Base-by-base conservation (phyloP, 352 stramenopile genomes). In the Phytophthora palmivora region DNA sequence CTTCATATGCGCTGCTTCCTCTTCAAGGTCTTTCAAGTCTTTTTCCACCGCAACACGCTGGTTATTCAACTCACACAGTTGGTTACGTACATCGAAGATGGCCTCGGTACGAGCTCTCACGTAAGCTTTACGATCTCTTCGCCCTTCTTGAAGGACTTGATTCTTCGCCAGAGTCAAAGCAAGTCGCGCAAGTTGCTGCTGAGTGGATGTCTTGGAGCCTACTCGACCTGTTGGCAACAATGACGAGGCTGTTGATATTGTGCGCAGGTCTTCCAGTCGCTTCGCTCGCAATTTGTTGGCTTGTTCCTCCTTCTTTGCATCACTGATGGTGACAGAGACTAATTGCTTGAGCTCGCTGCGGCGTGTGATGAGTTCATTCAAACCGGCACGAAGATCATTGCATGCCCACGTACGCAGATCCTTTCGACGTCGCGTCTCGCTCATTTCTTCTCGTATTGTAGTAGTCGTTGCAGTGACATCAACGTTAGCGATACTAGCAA, bases 301-400 rank as follows among this genome's bases (percentile, higher is more conserved):
- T 16, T 81, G 52, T 32, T 89, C 80, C 38, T 90, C 79, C 38
- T 63, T 74, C 65, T 90, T 89, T 37, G 86, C 59, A 4, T 89
- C 80, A 0, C 55, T 33, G 11, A 71, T 59, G 9, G 82, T 41
- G 3, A 61, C 47, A 1, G 73, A 74, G 26, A 90, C 83, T 16
- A 77, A 63, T 26, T 88, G 87, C 60, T 87, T 89, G 12, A 92
- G 45, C 46, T 92, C 83, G 12, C 69, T 92, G 7, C 74, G 66
- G 8, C 65, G 76, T 14, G 75, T 86, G 37, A 72, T 48, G 26
- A 87, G 69, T 3, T 92, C 80, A 37, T 86, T 88, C 39, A 92
- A 65, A 18, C 56, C 54, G 2, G 43, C 33, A 3, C 83, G 83
- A 9, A 90, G 60, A 22, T 89, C 75, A 21, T 68, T 72, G 33